Base-by-base conservation (phyloP, 73 alveolate genomes). In the Paramecium caudatum region DNA sequence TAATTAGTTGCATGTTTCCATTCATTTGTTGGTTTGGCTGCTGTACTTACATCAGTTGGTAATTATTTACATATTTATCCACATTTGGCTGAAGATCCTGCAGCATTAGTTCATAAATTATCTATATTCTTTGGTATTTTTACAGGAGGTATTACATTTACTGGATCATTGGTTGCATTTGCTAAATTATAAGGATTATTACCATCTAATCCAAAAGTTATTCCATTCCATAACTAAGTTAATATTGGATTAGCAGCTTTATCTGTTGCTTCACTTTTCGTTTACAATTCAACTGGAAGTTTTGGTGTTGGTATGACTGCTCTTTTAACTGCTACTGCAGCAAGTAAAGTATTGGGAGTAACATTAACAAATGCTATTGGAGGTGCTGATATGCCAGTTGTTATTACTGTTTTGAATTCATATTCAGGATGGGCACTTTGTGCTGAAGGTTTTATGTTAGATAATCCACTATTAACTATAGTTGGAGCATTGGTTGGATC, bases 351-450 rank as follows among this genome's bases (percentile, higher is more conserved):
- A 13, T 82, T 90, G 32, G 95, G 97, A 34, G 93, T 86, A 49
- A 94, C 90, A 68, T 80, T 94, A 82, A 94, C 94, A 47, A 82
- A 90, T 80, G 94, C 97, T 37, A 95, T 95, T 25, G 98, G 98
- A 17, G 97, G 97, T n/a, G 98, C 97, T 5, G 98, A 95, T 88
- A 95, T 95, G 98, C 98, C 98, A 2, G 98, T 95, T 81, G 97
- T 93, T 43, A 94, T 95, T 37, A 92, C 98, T 41, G 93, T 95
- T 90, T 69, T 95, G 82, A 95, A 95, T 63, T 90, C 96, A 47
- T 94, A 91, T 87, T 91, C 96, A 41, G 98, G 98, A 13, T 90
- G 95, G 92, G 97, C 98, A 32, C 65, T 94, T 36, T 49, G 92
- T 46, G 96, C 97, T 27, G 96, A 95, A 8, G 98, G 98, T 36